Evolutionary conservation across 768 basidiomycete species (phyloP), one percentile per base, ranked within the genome.

Genomic region (Suillus ampliporus): DNA sequence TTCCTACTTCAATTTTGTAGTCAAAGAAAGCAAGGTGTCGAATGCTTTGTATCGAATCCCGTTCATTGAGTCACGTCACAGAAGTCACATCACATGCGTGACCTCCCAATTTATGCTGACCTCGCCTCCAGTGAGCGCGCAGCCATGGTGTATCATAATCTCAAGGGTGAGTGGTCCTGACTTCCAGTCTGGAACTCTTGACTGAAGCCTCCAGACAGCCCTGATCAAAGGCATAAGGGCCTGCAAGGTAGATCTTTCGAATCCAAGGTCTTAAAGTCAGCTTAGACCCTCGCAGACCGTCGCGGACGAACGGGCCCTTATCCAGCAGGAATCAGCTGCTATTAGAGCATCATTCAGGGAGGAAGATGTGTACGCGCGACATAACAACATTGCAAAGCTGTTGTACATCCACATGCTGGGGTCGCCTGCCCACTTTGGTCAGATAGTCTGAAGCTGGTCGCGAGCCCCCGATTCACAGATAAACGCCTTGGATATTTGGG

Each of bases 401-500:
- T 88, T 99, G 64, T 99, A 99, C 80, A 97, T 97, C 79, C 94
- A 97, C 75, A 98, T 99, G 95, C 89, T 97, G 43, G 97, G 97
- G 61, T 98, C 96, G 50, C 94, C 95, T 10, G 97, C 97, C 35
- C 97, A 99, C 76, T 99, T 98, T 74, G 97, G 97, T 58, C 97
- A 99, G 83, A 98, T 99, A 75, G 95, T 77, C 80, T 95, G 68
- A 95, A 95, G 74, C 88, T 95, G 50, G 95, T 97, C 43, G 95
- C 95, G 37, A 94, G 94, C 72, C 95, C 95, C 17, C 85, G 96
- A 52, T 99, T 99, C 78, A 86, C 91, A 46, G 97, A 99, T 82
- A 99, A 99, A 79, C 85, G 96, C 26, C 81, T 99, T 17, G 97
- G 97, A 0, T 99, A 99, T 71, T 81, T 99, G 38, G 97, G 97